Base-by-base conservation (phyloP, 768 basidiomycete genomes). In the Amanita muscaria region DNA sequence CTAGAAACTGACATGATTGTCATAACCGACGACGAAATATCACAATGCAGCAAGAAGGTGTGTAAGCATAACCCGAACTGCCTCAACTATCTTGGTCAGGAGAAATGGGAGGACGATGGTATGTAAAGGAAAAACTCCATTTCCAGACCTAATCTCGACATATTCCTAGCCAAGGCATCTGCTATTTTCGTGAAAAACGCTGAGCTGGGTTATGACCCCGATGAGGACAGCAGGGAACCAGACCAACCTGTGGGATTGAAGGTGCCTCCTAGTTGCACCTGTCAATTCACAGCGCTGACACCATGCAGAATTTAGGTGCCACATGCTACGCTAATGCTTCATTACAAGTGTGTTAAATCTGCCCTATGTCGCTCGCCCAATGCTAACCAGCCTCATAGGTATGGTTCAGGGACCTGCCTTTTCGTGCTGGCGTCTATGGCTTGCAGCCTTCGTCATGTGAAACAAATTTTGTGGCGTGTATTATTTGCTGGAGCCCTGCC, bases 271-370 rank as follows among this genome's bases (percentile, higher is more conserved):
- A 32, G 24, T 9, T 15, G 36, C 5, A 25, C 39, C 18, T 27
- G 11, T 14, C 14, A 21, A 27, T 18, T 32, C 37, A 18, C 25
- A 24, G 27, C 25, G 25, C 34, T 38, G 38, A 35, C 16, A 24
- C 24, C 24, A 15, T 14, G 30, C 55, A 92, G 90, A 97, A 98
- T 59, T 76, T 98, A 15, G 94, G 94, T 3, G 93, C 93, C 14
- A 97, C 94, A 3, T 98, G 94, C 59, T 98, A 97, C 53, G 92
- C 89, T 49, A 96, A 96, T 60, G 90, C 90, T 15, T 96, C 87
- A 50, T 72, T 98, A 35, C 93, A 98, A 67, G 89, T 84, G 53
- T 29, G 57, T 55, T 25, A 36, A 15, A 43, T 22, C 29, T 23
- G 35, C 16, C 25, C 25, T 25, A 23, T 48, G 37, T 32, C 5